Conservation (phyloP, 495 filamentous ascomycete genomes). For the Aspergillus egyptiacus region DNA sequence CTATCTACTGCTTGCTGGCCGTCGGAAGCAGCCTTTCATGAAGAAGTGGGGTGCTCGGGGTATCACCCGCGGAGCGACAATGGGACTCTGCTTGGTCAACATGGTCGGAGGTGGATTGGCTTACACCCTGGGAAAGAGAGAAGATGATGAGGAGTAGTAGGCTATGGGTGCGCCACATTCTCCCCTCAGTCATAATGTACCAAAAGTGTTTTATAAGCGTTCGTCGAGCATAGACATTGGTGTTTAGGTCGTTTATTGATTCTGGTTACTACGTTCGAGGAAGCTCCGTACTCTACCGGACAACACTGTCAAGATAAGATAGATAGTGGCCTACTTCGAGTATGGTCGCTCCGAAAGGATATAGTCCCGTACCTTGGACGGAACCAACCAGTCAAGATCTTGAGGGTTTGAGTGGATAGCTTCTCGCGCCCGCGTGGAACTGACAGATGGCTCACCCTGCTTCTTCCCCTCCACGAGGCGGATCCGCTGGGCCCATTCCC, state of each 20-base stretch:
- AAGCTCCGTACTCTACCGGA: no score
- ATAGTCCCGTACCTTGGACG: constrained; percentile 56
- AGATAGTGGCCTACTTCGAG: not conserved
- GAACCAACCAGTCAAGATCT: constrained; percentile 57
- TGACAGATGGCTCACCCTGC: constrained; percentile 54
- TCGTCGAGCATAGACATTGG: constrained; percentile 10
- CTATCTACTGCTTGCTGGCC: constrained; percentile 70
- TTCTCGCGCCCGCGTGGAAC: constrained; percentile 73
- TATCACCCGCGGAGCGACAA: constrained; percentile 60
- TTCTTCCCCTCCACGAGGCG: constrained; percentile 59
- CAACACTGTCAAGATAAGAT: no score
- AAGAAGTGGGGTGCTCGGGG: constrained; percentile 64
- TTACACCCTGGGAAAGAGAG: constrained; percentile 59
- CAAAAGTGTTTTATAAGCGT: constrained; percentile 12
- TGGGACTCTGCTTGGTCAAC: constrained; percentile 67
- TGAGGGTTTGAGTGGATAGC: constrained; percentile 51
- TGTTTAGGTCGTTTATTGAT: constrained; percentile 11
- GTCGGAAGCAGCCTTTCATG: constrained; percentile 53
- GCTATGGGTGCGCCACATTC: not conserved
- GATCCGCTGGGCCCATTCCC: constrained; percentile 65
- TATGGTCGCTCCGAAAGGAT: constrained; percentile 39
- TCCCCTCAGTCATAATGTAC: no score
- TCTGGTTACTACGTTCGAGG: constrained; percentile 4
- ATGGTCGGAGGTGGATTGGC: constrained; percentile 62
- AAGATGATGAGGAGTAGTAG: constrained; percentile 45